Evolutionary conservation across 2,329 filamentous ascomycete genomes (phyloP).

Genomic region (Fusarium pseudocircinatum): DNA sequence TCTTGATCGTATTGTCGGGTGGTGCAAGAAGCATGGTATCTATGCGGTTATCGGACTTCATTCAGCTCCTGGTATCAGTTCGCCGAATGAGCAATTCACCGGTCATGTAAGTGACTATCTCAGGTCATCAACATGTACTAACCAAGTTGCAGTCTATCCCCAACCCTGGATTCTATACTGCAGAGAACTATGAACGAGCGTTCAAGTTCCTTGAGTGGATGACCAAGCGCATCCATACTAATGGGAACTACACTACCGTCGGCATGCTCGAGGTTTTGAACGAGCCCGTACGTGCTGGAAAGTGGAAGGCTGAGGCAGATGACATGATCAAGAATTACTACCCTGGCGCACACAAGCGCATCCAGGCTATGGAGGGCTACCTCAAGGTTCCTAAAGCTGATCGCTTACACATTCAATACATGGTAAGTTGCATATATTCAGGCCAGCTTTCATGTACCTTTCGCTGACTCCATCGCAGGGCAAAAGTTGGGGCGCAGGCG

Average conservation of each 20-base stretch:
- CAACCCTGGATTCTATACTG: slow-evolving; percentile 62
- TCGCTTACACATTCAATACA: slow-evolving; percentile 62
- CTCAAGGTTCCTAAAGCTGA: slow-evolving; percentile 54
- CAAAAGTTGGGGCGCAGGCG: slow-evolving; percentile 62
- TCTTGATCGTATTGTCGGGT: slow-evolving; percentile 42
- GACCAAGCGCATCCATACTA: slow-evolving; percentile 61
- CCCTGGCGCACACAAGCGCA: slow-evolving; percentile 44
- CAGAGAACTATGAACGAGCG: slow-evolving; percentile 65
- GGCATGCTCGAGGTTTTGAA: slow-evolving; percentile 69
- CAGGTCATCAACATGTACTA: accelerated
- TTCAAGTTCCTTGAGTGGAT: slow-evolving; percentile 65
- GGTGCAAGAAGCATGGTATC: slow-evolving; percentile 36
- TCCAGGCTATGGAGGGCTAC: slow-evolving; percentile 59
- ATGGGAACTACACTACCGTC: slow-evolving; percentile 61
- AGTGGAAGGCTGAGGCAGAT: slow-evolving; percentile 14
- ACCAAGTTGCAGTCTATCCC: background rate
- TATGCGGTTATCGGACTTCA: slow-evolving; percentile 44
- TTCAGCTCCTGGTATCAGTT: slow-evolving; percentile 35
- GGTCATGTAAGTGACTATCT: slow-evolving; percentile 32
- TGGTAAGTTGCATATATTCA: slow-evolving; percentile 41
- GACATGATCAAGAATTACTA: slow-evolving; percentile 44
- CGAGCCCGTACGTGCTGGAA: slow-evolving; percentile 56
- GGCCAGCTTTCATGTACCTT: accelerated
- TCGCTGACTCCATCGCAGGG: background rate
- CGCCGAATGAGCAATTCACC: slow-evolving; percentile 39